Base-by-base conservation (phyloP, 495 filamentous ascomycete genomes). In the Penicillium silybi region DNA sequence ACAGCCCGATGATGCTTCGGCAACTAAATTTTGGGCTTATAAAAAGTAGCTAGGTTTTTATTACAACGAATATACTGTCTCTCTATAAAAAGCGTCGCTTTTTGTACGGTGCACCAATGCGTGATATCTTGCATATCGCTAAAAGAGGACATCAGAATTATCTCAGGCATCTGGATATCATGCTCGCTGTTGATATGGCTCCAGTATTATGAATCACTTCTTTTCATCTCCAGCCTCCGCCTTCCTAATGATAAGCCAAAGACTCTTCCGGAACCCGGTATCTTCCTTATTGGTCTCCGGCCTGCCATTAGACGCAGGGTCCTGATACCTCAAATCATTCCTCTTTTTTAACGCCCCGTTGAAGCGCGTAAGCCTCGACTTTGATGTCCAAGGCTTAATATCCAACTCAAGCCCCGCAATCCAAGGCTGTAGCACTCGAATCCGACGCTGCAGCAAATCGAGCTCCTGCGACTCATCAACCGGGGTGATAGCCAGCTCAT, bases 311-410 rank as follows among this genome's bases (percentile, higher is more conserved):
- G 3, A 17, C 6, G 4, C 25, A 29, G 27, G 23, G 40, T 52
- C 53, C 39, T 41, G 42, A 43, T 48, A 13, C 11, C 11, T 29
- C 18, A 48, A 29, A 16, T 47, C 23, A 45, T 62, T 58, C 19
- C 48, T 48, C 40, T 65, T 67, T 47, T 62, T 67, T 32, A 67
- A 46, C 8, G 57, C 52, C n/a, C 55, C 52, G 41, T 67, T 67
- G 19, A 67, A 67, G 1, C 59, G 47, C 1, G 57, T 58, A 46
- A 67, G 53, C 25, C 43, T 58, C 0, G 61, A 63, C 45, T 66
- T 58, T 0, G 56, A 54, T 26, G 51, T 64, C 65, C 56, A 57
- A 3, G 64, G 64, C 39, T 61, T 35, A 32, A 62, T 37, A 35
- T 65, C 54, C 22, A 69, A 17, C 17, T 62, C 56, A 6, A 69